Evolutionary conservation across 1,139 yeast genomes (phyloP).

Genomic region (Geotrichum siamense): DNA sequence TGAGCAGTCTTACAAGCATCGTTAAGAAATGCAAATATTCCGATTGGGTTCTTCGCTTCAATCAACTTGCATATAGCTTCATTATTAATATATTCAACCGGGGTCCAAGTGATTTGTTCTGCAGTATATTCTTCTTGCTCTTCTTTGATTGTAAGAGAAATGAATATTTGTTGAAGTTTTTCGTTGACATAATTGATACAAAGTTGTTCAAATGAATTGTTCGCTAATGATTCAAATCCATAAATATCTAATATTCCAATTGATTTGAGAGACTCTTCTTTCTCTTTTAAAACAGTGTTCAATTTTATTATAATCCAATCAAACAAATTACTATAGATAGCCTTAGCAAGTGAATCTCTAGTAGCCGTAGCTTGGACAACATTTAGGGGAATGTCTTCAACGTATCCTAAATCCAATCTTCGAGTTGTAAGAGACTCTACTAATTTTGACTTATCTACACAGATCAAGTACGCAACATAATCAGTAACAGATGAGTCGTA

Average conservation of each 20-base stretch:
- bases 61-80: constrained; percentile 94
- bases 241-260: constrained; percentile 96
- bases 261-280: constrained; percentile 51
- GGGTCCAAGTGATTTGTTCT: constrained; percentile 96
- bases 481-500: constrained; percentile 84
- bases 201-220: constrained; percentile 91
- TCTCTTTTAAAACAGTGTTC: constrained; percentile 56
- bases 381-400: constrained; percentile 72
- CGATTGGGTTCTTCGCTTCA: constrained; percentile 93
- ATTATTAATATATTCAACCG: constrained; percentile 92
- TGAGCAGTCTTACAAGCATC: constrained; percentile 98
- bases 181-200: constrained; percentile 97
- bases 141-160: constrained; percentile 87
- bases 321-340: constrained; percentile 82
- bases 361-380: constrained; percentile 90
- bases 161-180: constrained; percentile 92
- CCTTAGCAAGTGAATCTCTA: constrained; percentile 92
- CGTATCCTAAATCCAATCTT: constrained; percentile 62
- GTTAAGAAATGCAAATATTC: constrained; percentile 90
- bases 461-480: constrained; percentile 85
- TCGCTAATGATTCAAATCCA: constrained; percentile 96
- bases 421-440: constrained; percentile 68
- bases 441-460: constrained; percentile 64
- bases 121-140: constrained; percentile 96
- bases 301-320: constrained; percentile 97